Base-by-base conservation (phyloP, 345 rosid genomes). In the Gossypium australe region DNA sequence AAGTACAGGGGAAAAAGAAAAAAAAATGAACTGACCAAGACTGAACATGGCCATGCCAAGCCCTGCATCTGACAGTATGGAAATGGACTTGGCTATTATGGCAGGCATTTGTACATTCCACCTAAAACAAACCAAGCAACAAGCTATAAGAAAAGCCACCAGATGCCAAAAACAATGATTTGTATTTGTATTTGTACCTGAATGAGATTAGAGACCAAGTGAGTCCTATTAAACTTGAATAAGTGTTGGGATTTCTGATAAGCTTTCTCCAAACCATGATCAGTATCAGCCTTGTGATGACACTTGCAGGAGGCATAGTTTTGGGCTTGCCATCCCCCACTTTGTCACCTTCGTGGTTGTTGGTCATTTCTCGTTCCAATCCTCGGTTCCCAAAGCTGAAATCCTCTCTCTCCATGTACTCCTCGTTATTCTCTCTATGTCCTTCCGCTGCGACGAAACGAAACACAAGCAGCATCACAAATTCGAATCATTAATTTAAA, bases 21-120 rank as follows among this genome's bases (percentile, higher is more conserved):
- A 47, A 25, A 27, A 55, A 11, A 41, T 20, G 47, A 25, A 89
- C 99, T 93, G 89, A 95, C 99, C 99, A 51, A 95, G 98, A 85
- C 99, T 95, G 92, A 95, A 95, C 99, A 95, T 95, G 79, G 99
- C 99, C 99, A 95, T 93, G 94, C 99, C 99, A 72, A 95, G 94
- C 68, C 99, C 99, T 75, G 99, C 99, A 89, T 95, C 98, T 82
- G 99, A 95, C 85, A 95, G 93, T 76, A 95, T 95, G 73, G 99
- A 85, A 72, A 95, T 95, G 82, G 99, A 95, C 83, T 92, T 88
- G 11, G 99, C 97, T 80, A 95, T 81, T 24, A 95, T 89, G 66
- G 94, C 97, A 75, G 99, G 99, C 99, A 95, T 93, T 82, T 85
- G 76, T 75, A 95, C 81, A 85, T 92, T 72, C 98, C 98, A 95